Evolutionary conservation across 176 grass and related monocot genomes (phyloP).

Genomic region (Hordeum vulgare): DNA sequence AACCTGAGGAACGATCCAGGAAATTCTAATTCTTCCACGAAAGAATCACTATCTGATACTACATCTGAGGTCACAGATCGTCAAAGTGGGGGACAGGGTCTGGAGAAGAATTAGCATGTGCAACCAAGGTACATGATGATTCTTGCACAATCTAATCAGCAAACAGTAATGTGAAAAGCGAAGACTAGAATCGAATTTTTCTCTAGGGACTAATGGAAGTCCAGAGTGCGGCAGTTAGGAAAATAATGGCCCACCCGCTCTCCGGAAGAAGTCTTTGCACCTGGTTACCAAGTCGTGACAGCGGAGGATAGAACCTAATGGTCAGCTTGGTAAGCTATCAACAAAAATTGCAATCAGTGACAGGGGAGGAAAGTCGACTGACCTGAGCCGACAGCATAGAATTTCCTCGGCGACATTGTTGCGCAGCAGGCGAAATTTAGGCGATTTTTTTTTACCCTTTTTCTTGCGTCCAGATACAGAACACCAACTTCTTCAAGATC

Average conservation of each 20-base stretch:
- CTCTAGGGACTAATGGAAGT: neutral
- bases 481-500: conserved; percentile 73
- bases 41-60: neutral
- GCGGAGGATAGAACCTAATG: no score
- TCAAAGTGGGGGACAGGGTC: neutral
- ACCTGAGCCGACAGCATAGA: neutral
- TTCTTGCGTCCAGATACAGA: conserved; percentile 80
- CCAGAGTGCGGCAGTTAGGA: neutral
- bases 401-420: neutral
- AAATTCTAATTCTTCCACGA: neutral
- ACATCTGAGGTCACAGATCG: neutral
- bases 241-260: neutral
- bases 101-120: neutral
- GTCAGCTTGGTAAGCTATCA: no score
- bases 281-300: neutral
- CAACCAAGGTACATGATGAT: neutral
- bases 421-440: conserved; percentile 21
- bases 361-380: neutral
- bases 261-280: neutral
- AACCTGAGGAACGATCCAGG: neutral
- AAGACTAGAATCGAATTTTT: conserved; percentile 7
- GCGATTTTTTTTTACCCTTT: conserved; percentile 83
- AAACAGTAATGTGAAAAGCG: conserved; percentile 16
- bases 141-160: conserved; percentile 18
- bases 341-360: no score